Evolutionary conservation across 1,284 basidiomycete species (phyloP).

Genomic region (Takashimella tepidaria): DNA sequence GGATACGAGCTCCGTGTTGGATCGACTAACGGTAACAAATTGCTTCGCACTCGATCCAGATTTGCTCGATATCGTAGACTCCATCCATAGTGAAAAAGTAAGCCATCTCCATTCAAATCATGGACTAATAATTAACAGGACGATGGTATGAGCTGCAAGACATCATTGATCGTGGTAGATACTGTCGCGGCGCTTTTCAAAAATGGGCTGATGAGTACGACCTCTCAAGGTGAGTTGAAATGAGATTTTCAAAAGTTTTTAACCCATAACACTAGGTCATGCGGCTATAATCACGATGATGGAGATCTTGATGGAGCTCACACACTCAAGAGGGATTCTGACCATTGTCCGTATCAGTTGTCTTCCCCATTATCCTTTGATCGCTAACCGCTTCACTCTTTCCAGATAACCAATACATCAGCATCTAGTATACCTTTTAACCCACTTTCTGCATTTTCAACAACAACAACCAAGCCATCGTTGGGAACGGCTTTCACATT

Average conservation of each 20-base stretch:
- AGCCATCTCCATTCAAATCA: too few species aligned
- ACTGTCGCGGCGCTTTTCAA: constrained; percentile 36
- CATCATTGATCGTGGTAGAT: constrained; percentile 37
- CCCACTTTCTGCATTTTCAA: constrained; percentile 36
- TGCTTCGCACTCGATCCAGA: constrained; percentile 39
- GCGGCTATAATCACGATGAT: constrained; percentile 42
- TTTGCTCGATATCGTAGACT: constrained; percentile 20
- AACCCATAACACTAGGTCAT: constrained; percentile 31
- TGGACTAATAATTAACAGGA: neutral
- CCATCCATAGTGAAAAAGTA: constrained; percentile 8
- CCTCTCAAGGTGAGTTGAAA: constrained; percentile 33
- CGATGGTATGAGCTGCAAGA: neutral
- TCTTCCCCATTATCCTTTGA: neutral
- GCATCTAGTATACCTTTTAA: constrained; percentile 32
- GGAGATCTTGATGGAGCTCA: constrained; percentile 35
- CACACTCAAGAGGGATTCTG: constrained; percentile 22
- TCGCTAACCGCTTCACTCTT: neutral
- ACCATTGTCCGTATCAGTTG: constrained; percentile 30
- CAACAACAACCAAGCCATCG: constrained; percentile 38
- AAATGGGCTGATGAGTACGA: constrained; percentile 32
- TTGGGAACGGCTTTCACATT: constrained; percentile 39
- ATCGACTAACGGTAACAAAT: constrained; percentile 27
- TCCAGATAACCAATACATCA: constrained; percentile 35
- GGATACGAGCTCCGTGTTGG: constrained; percentile 15
- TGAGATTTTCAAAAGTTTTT: neutral